A percentile compares a stretch with the other conserved stretches of the same genome.
Conservation (phyloP, 2,329 filamentous ascomycete species). For the Penicillium sp. region DNA sequence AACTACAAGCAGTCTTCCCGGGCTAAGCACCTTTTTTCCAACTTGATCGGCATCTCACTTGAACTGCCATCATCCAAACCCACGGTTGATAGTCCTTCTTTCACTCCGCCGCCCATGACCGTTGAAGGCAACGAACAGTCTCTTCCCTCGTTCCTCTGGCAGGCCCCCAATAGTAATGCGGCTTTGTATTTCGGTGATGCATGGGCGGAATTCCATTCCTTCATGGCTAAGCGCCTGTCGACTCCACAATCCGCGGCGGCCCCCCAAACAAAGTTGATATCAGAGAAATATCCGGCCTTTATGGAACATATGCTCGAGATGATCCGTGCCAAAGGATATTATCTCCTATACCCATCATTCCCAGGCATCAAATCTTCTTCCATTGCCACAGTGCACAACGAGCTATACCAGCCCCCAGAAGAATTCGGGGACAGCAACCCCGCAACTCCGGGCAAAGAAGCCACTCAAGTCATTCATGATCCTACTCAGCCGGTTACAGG, state of each 20-base stretch:
- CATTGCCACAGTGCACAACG: slow-evolving; percentile 73
- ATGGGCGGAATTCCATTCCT: slow-evolving; percentile 82
- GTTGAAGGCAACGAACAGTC: slow-evolving; percentile 28
- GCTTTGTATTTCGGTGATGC: slow-evolving; percentile 78
- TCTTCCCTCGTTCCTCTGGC: slow-evolving; percentile 71
- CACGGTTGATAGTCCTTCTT: slow-evolving; percentile 57
- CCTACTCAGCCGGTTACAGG: slow-evolving; percentile 15
- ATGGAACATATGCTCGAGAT: slow-evolving; percentile 75
- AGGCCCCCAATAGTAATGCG: slow-evolving; percentile 78
- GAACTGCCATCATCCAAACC: slow-evolving; percentile 61
- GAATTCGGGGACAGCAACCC: slow-evolving; percentile 46
- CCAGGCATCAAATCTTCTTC: slow-evolving; percentile 46
- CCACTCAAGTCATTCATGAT: slow-evolving; percentile 15
- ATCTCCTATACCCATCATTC: slow-evolving; percentile 72
- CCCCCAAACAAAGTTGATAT: slow-evolving; percentile 55
- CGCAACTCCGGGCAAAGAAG: neutral
- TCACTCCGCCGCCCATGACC: slow-evolving; percentile 41
- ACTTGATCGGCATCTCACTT: slow-evolving; percentile 75
- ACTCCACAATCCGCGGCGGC: slow-evolving; percentile 22
- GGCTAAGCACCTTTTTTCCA: slow-evolving; percentile 45
- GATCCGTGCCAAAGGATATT: slow-evolving; percentile 72
- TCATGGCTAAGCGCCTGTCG: slow-evolving; percentile 63
- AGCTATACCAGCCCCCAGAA: slow-evolving; percentile 71
- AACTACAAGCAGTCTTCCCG: slow-evolving; percentile 70
- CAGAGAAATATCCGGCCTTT: slow-evolving; percentile 70